A percentile compares a stretch with the other conserved stretches of the same genome.
Conservation (phyloP, 192 early-diverging fungal genomes). For the Backusella macrospora region DNA sequence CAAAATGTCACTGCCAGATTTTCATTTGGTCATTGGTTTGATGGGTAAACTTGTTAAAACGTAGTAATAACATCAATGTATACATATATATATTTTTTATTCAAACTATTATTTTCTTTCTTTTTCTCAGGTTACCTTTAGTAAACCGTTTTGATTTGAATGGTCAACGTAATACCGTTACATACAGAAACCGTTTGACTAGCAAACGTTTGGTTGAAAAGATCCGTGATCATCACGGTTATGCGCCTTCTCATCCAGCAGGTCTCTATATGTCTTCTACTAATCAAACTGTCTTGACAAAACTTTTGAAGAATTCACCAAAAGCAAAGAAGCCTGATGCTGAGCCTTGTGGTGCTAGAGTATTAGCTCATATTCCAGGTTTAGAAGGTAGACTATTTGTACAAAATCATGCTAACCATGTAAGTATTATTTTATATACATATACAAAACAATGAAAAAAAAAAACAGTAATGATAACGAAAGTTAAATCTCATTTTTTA, state of each 20-base stretch:
- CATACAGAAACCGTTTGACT: slow-evolving; percentile 61
- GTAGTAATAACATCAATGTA: background rate
- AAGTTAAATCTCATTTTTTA: background rate
- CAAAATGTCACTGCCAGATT: slow-evolving; percentile 71
- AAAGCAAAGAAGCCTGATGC: slow-evolving; percentile 64
- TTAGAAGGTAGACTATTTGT: slow-evolving; percentile 65
- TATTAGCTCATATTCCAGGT: slow-evolving; percentile 61
- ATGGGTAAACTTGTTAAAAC: slow-evolving; percentile 46
- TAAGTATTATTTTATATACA: slow-evolving; percentile 29
- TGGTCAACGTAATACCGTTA: slow-evolving; percentile 55
- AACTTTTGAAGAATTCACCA: slow-evolving; percentile 56
- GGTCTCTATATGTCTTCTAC: slow-evolving; percentile 67
- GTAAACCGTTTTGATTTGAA: slow-evolving; percentile 71
- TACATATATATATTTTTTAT: background rate
- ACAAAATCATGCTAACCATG: slow-evolving; percentile 70
- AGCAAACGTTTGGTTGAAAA: slow-evolving; percentile 63
- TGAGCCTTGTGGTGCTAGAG: slow-evolving; percentile 68
- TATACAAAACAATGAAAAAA: background rate
- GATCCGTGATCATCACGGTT: slow-evolving; percentile 73
- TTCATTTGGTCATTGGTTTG: slow-evolving; percentile 72
- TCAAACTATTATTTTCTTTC: background rate
- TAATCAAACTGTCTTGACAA: slow-evolving; percentile 70
- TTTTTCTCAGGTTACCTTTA: slow-evolving; percentile 56
- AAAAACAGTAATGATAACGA: background rate
- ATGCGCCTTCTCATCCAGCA: slow-evolving; percentile 65